A percentile compares a stretch with the other conserved stretches of the same genome.
These are phyloP conservation scores for Aureobasidium sp. DNA, from an alignment of 2,329 filamentous ascomycete species.

Conservation along the genomic window DNA sequence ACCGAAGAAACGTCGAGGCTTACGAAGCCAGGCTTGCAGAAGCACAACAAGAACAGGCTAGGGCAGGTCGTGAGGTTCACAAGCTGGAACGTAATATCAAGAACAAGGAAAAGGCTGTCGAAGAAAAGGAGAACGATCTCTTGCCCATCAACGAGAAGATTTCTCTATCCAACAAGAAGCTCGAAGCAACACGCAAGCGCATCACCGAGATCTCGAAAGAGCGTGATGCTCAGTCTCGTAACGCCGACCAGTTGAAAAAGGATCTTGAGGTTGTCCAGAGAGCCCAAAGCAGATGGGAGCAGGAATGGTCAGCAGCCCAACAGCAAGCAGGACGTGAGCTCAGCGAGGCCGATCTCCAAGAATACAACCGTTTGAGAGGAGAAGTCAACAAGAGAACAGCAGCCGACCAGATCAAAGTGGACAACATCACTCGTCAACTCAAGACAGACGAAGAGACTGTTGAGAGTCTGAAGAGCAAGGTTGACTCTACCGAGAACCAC, in stretches of 20 bases:
- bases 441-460: slow-evolving; percentile 89
- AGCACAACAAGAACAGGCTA: slow-evolving; percentile 73
- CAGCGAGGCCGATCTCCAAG: slow-evolving; percentile 75
- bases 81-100: slow-evolving; percentile 83
- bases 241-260: slow-evolving; percentile 67
- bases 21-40: slow-evolving; percentile 73
- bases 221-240: slow-evolving; percentile 59
- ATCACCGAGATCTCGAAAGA: slow-evolving; percentile 67
- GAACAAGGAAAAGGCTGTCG: slow-evolving; percentile 74
- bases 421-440: slow-evolving; percentile 77
- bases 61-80: slow-evolving; percentile 64
- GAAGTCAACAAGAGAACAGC: slow-evolving; percentile 79
- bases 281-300: slow-evolving; percentile 79
- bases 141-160: slow-evolving; percentile 92
- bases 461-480: slow-evolving; percentile 79
- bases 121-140: slow-evolving; percentile 75
- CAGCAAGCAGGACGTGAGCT: slow-evolving; percentile 81
- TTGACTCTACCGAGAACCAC: slow-evolving; percentile 67
- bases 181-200: slow-evolving; percentile 58
- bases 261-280: slow-evolving; percentile 80
- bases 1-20: slow-evolving; percentile 75
- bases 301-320: slow-evolving; percentile 74
- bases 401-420: slow-evolving; percentile 70
- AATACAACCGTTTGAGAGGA: slow-evolving; percentile 76
- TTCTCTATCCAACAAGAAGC: slow-evolving; percentile 61